phyloP scores from a whole-genome alignment of 306 rosid genomes.

The Argentina anserina region DNA sequence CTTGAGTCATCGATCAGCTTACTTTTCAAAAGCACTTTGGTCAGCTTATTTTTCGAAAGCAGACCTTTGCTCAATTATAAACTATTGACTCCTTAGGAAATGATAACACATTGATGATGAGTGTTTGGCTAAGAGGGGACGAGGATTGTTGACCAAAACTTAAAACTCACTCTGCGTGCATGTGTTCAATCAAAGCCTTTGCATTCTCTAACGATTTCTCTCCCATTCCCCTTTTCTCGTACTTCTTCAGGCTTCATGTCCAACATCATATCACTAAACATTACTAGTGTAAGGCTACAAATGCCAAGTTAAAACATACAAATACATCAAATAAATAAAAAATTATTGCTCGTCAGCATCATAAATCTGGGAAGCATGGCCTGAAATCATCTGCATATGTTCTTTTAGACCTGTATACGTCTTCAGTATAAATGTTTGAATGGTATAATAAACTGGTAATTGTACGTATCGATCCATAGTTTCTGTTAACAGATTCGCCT shows the following conservation, averaged over 20 bases:
- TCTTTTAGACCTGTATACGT: not conserved
- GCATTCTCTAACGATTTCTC: slow-evolving; percentile 32
- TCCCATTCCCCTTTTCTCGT: slow-evolving; percentile 20
- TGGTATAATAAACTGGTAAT: not conserved
- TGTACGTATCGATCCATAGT: not conserved
- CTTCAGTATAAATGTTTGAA: not conserved
- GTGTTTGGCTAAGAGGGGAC: slow-evolving; percentile 23
- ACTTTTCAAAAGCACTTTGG: not conserved
- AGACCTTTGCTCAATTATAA: not conserved
- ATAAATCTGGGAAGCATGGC: not conserved
- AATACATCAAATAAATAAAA: not conserved
- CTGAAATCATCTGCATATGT: not conserved
- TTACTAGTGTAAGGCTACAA: not conserved
- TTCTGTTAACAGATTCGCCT: not conserved
- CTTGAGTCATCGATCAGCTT: not conserved
- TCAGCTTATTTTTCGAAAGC: not conserved
- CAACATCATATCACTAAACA: slow-evolving; percentile 12
- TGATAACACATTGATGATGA: not conserved
- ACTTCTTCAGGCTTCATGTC: slow-evolving; percentile 24
- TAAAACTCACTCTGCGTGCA: slow-evolving; percentile 39
- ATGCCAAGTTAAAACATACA: not conserved
- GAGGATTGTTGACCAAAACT: slow-evolving; percentile 47
- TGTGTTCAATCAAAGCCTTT: slow-evolving; percentile 41
- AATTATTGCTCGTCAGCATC: not conserved
- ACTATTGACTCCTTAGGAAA: not conserved